These are phyloP conservation scores for Aurantiochytrium sp. DNA, from an alignment of 108 stramenopile species.

Conservation along the genomic window DNA sequence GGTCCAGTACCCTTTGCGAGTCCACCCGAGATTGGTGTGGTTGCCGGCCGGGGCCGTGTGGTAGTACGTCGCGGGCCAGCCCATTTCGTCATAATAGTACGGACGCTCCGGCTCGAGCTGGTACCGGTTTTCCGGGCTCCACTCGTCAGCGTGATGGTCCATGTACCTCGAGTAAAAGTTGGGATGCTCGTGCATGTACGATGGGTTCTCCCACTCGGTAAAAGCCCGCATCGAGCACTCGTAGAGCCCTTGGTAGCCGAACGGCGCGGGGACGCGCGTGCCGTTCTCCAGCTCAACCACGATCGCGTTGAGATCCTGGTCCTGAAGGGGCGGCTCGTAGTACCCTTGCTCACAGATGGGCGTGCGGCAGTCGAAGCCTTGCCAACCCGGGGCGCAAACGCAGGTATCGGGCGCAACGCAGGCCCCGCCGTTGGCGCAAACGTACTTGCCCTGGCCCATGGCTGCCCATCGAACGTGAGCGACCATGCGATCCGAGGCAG, in stretches of 20 bases:
- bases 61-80: constrained; percentile 59
- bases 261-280: not conserved
- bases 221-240: constrained; percentile 68
- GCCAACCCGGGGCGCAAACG: constrained; percentile 69
- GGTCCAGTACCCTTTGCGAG: constrained; percentile 64
- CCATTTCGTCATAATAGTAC: constrained; percentile 61
- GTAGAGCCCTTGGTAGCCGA: constrained; percentile 67
- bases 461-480: constrained; percentile 58
- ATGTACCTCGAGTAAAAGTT: constrained; percentile 72
- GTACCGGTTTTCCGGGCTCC: constrained; percentile 61
- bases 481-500: constrained; percentile 64
- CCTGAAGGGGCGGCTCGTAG: constrained; percentile 43
- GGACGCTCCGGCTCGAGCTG: not conserved
- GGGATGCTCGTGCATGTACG: constrained; percentile 62
- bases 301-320: not conserved
- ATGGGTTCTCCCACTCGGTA: constrained; percentile 70
- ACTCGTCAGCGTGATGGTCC: constrained; percentile 58
- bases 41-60: constrained; percentile 47
- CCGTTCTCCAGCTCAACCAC: not conserved
- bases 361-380: constrained; percentile 79
- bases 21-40: constrained; percentile 69
- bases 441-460: constrained; percentile 66
- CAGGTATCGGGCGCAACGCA: constrained; percentile 72
- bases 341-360: constrained; percentile 76
- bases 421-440: constrained; percentile 74